Conservation (phyloP, 345 rosid genomes). For the Eucalyptus albens region DNA sequence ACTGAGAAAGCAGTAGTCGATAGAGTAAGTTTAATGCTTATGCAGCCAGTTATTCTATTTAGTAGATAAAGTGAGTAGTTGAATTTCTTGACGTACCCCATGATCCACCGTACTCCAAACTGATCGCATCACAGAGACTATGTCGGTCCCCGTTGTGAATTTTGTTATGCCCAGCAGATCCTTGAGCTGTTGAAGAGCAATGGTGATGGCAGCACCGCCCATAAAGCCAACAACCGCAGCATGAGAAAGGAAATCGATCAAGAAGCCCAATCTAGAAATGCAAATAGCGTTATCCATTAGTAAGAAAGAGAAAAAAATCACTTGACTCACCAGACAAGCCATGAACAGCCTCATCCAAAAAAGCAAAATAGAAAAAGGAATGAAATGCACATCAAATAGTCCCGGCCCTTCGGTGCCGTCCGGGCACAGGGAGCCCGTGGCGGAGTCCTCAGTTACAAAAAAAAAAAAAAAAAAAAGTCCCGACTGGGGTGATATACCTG, state of each 20-base stretch:
- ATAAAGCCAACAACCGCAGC: constrained; percentile 35
- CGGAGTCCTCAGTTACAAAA: too few relatives aligned
- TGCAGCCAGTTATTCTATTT: not conserved
- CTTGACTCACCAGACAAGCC: not conserved
- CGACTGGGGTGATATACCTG: not conserved
- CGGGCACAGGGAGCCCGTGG: too few relatives aligned
- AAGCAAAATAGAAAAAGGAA: not conserved
- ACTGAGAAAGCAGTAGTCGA: constrained; percentile 11
- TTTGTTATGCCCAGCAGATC: constrained; percentile 13
- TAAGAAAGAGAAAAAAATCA: not conserved
- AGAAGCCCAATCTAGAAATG: constrained; percentile 20
- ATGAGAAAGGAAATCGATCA: constrained; percentile 33
- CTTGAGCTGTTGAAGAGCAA: constrained; percentile 31
- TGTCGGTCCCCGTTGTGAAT: constrained; percentile 15
- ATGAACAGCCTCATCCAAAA: not conserved
- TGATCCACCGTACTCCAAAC: not conserved
- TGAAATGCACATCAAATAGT: not conserved
- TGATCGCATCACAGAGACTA: constrained; percentile 20
- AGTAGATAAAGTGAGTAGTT: not conserved
- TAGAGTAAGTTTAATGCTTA: not conserved
- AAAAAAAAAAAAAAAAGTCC: not conserved
- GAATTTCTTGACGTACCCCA: not conserved
- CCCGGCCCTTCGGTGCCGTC: not conserved
- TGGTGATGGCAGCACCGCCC: constrained; percentile 34
- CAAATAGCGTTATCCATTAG: not conserved